Conservation (phyloP, 805 yeast species). For the Komagataella ulmi region DNA sequence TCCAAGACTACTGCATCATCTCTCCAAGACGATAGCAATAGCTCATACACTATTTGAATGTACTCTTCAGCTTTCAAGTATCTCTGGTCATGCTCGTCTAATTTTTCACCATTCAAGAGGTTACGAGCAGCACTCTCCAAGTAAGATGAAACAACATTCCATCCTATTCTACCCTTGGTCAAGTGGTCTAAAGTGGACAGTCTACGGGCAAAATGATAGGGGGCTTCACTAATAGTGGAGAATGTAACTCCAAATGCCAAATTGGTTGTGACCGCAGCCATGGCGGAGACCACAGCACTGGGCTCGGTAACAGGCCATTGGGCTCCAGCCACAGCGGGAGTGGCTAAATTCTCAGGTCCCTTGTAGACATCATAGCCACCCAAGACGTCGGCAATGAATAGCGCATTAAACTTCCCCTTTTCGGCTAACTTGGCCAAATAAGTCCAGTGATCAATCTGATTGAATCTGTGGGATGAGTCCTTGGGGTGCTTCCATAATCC, state of each 20-base stretch:
- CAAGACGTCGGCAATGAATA: constrained; percentile 26
- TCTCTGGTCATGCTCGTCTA: constrained; percentile 26
- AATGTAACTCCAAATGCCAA: constrained; percentile 27
- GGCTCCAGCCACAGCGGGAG: constrained; percentile 13
- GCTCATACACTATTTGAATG: constrained; percentile 23
- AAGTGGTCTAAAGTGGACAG: constrained; percentile 30
- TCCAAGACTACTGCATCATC: constrained; percentile 25
- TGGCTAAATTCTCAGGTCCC: constrained; percentile 16
- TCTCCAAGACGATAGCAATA: constrained; percentile 28
- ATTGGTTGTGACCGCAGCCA: constrained; percentile 29
- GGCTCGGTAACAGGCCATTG: constrained; percentile 27
- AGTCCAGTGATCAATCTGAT: constrained; percentile 20
- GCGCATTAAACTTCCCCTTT: constrained; percentile 23
- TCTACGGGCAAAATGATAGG: constrained; percentile 27
- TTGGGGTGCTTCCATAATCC: constrained; percentile 23
- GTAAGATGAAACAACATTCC: constrained; percentile 34
- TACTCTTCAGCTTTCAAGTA: constrained; percentile 26
- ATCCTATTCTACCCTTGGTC: constrained; percentile 28
- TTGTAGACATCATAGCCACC: constrained; percentile 27
- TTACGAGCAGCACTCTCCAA: constrained; percentile 28
- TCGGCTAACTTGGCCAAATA: constrained; percentile 23
- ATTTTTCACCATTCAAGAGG: constrained; percentile 19
- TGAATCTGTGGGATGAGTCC: constrained; percentile 16
- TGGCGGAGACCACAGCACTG: constrained; percentile 21
- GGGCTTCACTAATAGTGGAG: constrained; percentile 28